Percentiles rank a stretch among this genome's conserved stretches.
These are phyloP conservation scores for Boletus sp. DNA, from an alignment of 768 basidiomycete genomes.

Conservation along the genomic window DNA sequence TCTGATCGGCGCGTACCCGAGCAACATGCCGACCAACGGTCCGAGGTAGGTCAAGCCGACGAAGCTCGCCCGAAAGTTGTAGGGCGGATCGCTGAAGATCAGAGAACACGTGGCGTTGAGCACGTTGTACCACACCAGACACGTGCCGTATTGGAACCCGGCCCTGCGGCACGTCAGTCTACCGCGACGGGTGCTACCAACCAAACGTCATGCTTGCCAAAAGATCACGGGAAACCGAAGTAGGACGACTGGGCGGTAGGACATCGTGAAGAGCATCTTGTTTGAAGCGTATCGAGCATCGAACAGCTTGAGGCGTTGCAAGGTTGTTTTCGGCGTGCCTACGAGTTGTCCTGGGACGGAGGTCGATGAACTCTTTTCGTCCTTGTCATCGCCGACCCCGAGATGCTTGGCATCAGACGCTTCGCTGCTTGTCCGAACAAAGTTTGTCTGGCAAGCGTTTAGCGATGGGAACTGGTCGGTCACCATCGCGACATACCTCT, in stretches of 20 bases:
- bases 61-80: constrained; percentile 22
- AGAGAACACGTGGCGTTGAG: constrained; percentile 22
- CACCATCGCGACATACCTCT: constrained; percentile 5
- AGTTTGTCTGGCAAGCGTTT: constrained; percentile 11
- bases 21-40: constrained; percentile 21
- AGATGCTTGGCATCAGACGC: constrained; percentile 9
- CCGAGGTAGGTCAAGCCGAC: constrained; percentile 22
- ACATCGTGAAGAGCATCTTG: constrained; percentile 19
- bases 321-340: constrained; percentile 13
- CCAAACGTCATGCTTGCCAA: constrained; percentile 1
- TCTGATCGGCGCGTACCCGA: constrained; percentile 12
- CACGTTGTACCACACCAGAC: constrained; percentile 26
- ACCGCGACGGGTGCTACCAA: neutral
- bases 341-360: constrained; percentile 7
- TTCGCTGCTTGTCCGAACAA: constrained; percentile 15
- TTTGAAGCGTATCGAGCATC: constrained; percentile 18
- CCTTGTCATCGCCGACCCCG: constrained; percentile 1
- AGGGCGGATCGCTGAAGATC: constrained; percentile 19
- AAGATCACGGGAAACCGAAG: constrained; percentile 22
- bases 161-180: constrained; percentile 7
- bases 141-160: constrained; percentile 22
- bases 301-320: constrained; percentile 14
- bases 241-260: constrained; percentile 17
- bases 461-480: neutral
- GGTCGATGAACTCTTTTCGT: constrained; percentile 9